Evolutionary conservation across 1,284 basidiomycete genomes (phyloP).

Genomic region (Meira miltonrushii): DNA sequence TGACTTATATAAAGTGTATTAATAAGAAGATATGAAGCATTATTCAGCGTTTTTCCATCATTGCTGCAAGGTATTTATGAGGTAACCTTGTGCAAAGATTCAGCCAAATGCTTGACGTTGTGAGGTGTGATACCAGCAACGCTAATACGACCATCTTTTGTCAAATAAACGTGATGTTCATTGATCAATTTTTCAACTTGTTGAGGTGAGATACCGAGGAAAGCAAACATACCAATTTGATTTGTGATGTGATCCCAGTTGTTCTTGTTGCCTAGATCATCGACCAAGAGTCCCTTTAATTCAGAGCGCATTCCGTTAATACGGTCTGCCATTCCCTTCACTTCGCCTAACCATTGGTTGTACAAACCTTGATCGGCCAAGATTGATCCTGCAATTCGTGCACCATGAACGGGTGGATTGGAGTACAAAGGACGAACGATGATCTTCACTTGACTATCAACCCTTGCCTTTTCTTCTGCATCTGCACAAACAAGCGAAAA

Average conservation of each 20-base stretch:
- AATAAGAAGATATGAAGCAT: neutral
- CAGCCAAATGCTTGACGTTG: constrained; percentile 49
- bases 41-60: neutral
- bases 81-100: constrained; percentile 50
- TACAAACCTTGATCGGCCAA: constrained; percentile 53
- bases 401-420: constrained; percentile 82
- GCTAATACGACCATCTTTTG: constrained; percentile 52
- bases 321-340: constrained; percentile 53
- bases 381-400: constrained; percentile 55
- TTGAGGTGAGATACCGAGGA: constrained; percentile 50
- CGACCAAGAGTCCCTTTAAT: constrained; percentile 47
- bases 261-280: constrained; percentile 50
- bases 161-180: constrained; percentile 53
- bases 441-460: constrained; percentile 65
- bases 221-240: constrained; percentile 53
- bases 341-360: constrained; percentile 54
- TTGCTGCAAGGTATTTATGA: constrained; percentile 5
- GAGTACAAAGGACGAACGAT: constrained; percentile 97
- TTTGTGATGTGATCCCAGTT: constrained; percentile 54
- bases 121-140: constrained; percentile 51
- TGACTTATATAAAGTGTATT: neutral
- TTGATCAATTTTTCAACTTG: constrained; percentile 50
- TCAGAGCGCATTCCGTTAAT: constrained; percentile 52
- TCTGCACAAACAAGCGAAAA: constrained; percentile 43
- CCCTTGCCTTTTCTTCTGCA: constrained; percentile 46